phyloP scores from a whole-genome alignment of 2,329 filamentous ascomycete species.

The Apiospora marii region DNA sequence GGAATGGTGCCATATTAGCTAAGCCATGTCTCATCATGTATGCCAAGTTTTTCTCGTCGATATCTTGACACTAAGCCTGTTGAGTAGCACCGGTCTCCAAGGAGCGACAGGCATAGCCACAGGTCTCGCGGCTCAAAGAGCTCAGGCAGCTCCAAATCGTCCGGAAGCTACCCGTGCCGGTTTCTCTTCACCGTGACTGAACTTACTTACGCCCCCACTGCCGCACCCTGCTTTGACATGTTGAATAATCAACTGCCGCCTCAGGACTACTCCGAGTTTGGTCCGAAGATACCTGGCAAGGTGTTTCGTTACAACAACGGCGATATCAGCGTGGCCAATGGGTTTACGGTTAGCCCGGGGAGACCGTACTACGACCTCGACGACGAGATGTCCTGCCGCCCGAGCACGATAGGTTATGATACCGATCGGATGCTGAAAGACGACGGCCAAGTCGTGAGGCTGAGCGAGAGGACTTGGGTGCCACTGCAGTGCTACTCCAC shows the following conservation, averaged over 20 bases:
- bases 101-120: not conserved
- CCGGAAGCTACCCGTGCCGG: not conserved
- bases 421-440: not conserved
- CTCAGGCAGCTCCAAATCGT: not conserved
- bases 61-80: not conserved
- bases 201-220: not conserved
- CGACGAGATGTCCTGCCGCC: not conserved
- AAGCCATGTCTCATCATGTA: not conserved
- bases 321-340: not conserved
- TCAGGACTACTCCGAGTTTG: not conserved
- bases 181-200: not conserved
- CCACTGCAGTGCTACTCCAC: not conserved
- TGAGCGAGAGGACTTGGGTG: not conserved
- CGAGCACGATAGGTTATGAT: not conserved
- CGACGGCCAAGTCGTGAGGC: not conserved
- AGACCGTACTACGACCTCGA: not conserved
- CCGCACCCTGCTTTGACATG: not conserved
- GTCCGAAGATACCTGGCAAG: not conserved
- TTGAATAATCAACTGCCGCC: not conserved
- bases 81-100: not conserved
- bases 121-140: not conserved
- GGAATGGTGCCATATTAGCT: not conserved
- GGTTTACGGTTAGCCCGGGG: not conserved
- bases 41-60: not conserved
- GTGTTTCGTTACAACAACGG: slow-evolving; percentile 4